These are phyloP conservation scores for Aureobasidium sp. DNA, from an alignment of 2,329 filamentous ascomycete genomes.

Conservation along the genomic window DNA sequence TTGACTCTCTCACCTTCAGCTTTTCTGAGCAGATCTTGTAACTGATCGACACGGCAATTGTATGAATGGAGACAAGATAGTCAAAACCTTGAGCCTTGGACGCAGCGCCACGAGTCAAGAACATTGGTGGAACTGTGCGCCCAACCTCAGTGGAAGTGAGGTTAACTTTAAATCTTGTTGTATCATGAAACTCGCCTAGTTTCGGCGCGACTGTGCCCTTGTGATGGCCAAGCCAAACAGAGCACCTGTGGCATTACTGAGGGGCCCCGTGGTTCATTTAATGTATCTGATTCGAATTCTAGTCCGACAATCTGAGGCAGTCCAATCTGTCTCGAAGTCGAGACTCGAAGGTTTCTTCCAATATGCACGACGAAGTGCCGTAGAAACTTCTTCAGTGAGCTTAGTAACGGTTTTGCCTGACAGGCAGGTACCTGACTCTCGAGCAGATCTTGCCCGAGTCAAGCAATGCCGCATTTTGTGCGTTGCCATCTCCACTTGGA, in stretches of 20 bases:
- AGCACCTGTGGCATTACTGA: background rate
- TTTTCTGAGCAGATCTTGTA: background rate
- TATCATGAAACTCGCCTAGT: constrained; percentile 3
- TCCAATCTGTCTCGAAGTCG: too few relatives aligned
- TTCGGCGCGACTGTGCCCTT: background rate
- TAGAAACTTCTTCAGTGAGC: too few relatives aligned
- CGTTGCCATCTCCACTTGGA: too few relatives aligned
- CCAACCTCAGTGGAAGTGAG: background rate
- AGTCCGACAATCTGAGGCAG: too few relatives aligned
- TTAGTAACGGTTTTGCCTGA: background rate
- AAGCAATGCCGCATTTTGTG: background rate
- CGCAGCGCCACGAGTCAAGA: background rate
- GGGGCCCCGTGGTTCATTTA: background rate
- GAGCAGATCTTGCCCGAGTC: constrained; percentile 3
- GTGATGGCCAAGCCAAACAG: background rate
- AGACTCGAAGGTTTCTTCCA: background rate
- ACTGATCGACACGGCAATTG: background rate
- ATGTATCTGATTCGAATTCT: background rate
- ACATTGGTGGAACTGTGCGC: background rate
- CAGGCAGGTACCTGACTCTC: background rate
- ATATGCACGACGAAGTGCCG: background rate
- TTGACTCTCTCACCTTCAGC: too few relatives aligned
- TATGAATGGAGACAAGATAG: background rate
- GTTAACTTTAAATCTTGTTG: constrained; percentile 3
- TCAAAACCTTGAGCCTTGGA: background rate